Conservation (phyloP, 192 early-diverging fungal species). For the Cetraspora pellucida region DNA sequence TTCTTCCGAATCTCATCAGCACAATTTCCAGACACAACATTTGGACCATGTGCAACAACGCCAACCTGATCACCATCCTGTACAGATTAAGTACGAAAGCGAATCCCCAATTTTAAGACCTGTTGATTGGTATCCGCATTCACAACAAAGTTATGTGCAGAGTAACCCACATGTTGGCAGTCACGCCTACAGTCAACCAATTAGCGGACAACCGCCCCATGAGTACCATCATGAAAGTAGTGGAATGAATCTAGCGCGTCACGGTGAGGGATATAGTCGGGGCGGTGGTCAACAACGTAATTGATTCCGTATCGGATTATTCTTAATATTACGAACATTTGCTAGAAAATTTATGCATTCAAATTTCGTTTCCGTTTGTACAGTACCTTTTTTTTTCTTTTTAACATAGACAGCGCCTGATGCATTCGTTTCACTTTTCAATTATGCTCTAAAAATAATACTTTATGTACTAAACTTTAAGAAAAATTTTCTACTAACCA, state of each 20-base stretch:
- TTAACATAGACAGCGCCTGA: too few species aligned
- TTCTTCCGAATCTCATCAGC: not conserved
- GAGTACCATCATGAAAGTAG: not conserved
- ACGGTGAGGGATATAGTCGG: not conserved
- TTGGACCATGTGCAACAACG: not conserved
- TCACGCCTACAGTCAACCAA: not conserved
- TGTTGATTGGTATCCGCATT: conserved; percentile 10
- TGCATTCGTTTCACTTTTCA: too few species aligned
- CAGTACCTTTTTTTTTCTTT: not conserved
- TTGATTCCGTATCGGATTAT: not conserved
- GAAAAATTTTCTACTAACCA: too few species aligned
- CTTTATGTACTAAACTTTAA: too few species aligned
- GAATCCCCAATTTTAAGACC: not conserved
- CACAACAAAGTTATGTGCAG: not conserved
- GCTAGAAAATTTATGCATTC: not conserved
- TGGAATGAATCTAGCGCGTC: conserved; percentile 8
- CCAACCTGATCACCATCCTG: conserved; percentile 4
- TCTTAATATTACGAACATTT: not conserved
- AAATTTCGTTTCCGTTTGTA: not conserved
- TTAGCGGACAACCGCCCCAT: not conserved
- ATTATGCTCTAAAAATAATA: too few species aligned
- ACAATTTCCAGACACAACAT: not conserved
- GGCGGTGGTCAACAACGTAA: conserved; percentile 13
- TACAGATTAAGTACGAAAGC: not conserved
- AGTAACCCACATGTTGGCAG: not conserved